Conservation (phyloP, 192 early-diverging fungal genomes). For the Rhizoclosmatium sp. region DNA sequence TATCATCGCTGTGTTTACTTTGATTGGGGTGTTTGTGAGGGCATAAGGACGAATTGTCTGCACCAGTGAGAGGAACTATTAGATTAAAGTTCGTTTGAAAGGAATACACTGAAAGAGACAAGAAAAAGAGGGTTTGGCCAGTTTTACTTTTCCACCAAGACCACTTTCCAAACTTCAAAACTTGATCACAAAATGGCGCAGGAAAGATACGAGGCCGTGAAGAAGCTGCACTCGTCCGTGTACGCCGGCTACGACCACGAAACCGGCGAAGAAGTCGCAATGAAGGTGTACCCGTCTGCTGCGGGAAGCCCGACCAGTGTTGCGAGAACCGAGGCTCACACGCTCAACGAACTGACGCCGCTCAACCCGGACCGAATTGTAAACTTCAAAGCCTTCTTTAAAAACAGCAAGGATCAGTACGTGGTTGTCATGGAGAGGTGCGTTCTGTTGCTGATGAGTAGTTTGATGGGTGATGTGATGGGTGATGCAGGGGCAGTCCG, state of each 20-base stretch:
- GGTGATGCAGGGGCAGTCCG: too few relatives aligned
- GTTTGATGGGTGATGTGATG: too few relatives aligned
- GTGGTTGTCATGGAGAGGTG: conserved; percentile 32
- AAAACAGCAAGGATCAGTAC: conserved; percentile 17
- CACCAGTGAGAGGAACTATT: too few relatives aligned
- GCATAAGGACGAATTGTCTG: not conserved
- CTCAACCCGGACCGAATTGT: conserved; percentile 17
- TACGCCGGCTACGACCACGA: conserved; percentile 23
- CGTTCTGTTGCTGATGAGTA: not conserved
- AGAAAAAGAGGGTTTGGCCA: too few relatives aligned
- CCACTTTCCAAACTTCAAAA: too few relatives aligned
- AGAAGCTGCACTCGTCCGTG: not conserved
- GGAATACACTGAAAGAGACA: too few relatives aligned
- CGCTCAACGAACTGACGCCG: not conserved
- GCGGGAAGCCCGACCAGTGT: not conserved
- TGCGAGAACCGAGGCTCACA: conserved; percentile 15
- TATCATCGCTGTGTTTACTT: not conserved
- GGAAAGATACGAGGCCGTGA: too few relatives aligned
- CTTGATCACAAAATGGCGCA: too few relatives aligned
- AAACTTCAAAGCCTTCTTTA: conserved; percentile 28
- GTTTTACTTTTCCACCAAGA: too few relatives aligned
- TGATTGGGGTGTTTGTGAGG: not conserved
- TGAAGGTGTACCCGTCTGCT: conserved; percentile 14
- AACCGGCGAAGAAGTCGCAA: conserved; percentile 24
- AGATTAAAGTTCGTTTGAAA: too few relatives aligned